A percentile compares a stretch with the other conserved stretches of the same genome.
phyloP scores from a whole-genome alignment of 163 green algal species.

The Chlamydomonas reinhardtii region DNA sequence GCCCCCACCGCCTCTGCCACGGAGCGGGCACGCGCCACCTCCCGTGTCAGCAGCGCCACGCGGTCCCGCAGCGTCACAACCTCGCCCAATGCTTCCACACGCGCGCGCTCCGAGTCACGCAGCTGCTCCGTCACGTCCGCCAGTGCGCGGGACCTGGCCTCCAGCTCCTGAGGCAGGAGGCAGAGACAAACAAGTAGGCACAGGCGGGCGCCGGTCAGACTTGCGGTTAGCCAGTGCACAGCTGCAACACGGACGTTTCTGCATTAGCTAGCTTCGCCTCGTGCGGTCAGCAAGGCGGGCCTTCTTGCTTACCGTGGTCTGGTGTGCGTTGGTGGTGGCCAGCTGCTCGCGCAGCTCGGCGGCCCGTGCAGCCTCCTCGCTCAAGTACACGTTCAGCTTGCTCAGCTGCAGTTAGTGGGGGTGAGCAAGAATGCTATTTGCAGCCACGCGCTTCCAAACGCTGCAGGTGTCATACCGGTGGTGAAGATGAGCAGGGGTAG shows the following conservation, averaged over 20 bases:
- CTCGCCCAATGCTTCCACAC: slow-evolving; percentile 10
- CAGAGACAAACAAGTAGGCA: no score
- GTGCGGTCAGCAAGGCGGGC: no score
- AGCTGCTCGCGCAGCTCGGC: slow-evolving; percentile 47
- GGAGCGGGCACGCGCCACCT: slow-evolving; percentile 32
- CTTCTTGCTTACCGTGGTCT: background rate
- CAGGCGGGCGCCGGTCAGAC: no score
- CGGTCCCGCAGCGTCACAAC: slow-evolving; percentile 27
- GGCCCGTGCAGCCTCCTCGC: slow-evolving; percentile 41
- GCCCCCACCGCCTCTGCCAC: slow-evolving; percentile 5
- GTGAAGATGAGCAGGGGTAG: no score
- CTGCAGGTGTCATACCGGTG: no score
- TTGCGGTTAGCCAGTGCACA: no score
- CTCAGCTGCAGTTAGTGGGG: slow-evolving; percentile 11
- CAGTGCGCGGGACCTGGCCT: slow-evolving; percentile 40
- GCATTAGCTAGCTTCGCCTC: no score
- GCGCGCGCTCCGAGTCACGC: slow-evolving; percentile 26
- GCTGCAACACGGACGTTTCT: no score
- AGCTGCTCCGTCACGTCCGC: slow-evolving; percentile 33
- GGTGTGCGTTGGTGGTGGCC: slow-evolving; percentile 10
- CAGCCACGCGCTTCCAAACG: no score
- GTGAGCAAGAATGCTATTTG: no score
- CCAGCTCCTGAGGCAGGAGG: slow-evolving; percentile 43
- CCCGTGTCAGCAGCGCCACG: slow-evolving; percentile 38
- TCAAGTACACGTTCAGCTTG: slow-evolving; percentile 31